Base-by-base conservation (phyloP, 805 yeast species). In the Cyberlindnera meyerae region DNA sequence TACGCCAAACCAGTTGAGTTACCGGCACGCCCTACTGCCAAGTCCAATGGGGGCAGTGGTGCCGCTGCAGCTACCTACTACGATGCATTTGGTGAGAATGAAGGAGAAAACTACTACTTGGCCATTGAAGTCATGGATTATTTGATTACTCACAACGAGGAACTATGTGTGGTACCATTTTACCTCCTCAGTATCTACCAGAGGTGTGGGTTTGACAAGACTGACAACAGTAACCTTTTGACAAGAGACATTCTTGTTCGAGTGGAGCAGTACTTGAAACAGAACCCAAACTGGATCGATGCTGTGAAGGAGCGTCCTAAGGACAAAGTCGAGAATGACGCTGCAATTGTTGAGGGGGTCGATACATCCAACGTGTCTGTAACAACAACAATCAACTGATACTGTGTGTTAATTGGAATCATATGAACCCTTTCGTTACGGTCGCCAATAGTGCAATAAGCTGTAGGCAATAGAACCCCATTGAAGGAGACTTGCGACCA, bases 71-170 rank as follows among this genome's bases (percentile, higher is more conserved):
- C 52, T 18, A 52, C 66, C 7, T 63, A 60, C 39, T 51, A 54
- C 34, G 65, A 63, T 41, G 63, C 63, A 1, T 62, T 63, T 45
- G 65, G 65, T 4, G 65, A 65, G 38, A 62, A 61, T 45, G 68
- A 62, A 36, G 70, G 90, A 27, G 93, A 86, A 45, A 73, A 75
- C 18, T 88, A 89, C 55, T 85, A 89, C 54, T 65, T 87, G 46
- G 95, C 95, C 1, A 89, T 93, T 54, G 97, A 90, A 57, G 90
- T 88, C 22, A 81, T 93, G 24, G 84, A 86, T 57, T 77, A 78
- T 45, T 65, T 93, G 57, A 88, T 93, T 44, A 84, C 84, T 40
- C 70, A 78, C 42, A 88, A 85, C 56, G 89, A 83, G 45, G 84
- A 83, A 40, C 71, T 90, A 43, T 74, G 87, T 27, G 68, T 78